Percentiles rank a stretch among this genome's conserved stretches.
Conservation (phyloP, 441 rosid genomes). For the Sinapis alba region DNA sequence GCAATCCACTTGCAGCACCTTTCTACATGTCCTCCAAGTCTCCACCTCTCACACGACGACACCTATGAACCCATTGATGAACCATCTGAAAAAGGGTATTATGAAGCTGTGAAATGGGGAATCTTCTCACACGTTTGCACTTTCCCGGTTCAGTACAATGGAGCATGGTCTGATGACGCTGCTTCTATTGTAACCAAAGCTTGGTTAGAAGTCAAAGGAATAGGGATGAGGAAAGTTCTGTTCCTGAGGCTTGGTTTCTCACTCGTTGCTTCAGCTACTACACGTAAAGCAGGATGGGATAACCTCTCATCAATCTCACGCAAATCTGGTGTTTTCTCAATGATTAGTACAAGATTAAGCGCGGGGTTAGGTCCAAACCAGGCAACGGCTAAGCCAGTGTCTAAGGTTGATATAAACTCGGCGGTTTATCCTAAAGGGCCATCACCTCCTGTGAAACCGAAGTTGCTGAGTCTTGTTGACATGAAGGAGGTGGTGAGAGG, state of each 20-base stretch:
- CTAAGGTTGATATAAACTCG: conserved; percentile 76
- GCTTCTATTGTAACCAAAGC: conserved; percentile 86
- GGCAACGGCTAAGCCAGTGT: conserved; percentile 52
- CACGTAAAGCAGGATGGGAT: conserved; percentile 89
- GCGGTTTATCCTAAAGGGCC: conserved; percentile 87
- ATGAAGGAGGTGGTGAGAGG: conserved; percentile 92
- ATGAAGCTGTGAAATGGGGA: conserved; percentile 91
- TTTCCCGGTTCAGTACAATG: conserved; percentile 71
- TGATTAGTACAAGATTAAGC: conserved; percentile 71
- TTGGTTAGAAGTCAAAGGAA: conserved; percentile 84
- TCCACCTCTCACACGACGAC: conserved; percentile 65
- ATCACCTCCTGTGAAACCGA: conserved; percentile 45
- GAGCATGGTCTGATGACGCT: conserved; percentile 61
- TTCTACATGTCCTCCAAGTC: conserved; percentile 60
- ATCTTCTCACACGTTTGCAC: conserved; percentile 92
- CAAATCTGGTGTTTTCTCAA: conserved; percentile 79
- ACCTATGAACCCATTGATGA: conserved; percentile 51
- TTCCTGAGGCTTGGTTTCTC: conserved; percentile 94
- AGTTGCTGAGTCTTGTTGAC: conserved; percentile 72
- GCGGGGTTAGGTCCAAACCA: conserved; percentile 54
- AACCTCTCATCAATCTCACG: conserved; percentile 65
- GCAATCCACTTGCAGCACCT: conserved; percentile 96
- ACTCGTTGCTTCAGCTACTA: conserved; percentile 58
- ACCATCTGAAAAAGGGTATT: conserved; percentile 61
- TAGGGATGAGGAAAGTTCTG: conserved; percentile 84